Evolutionary conservation across 352 stramenopile species (phyloP), one percentile per base, ranked within the genome.

Genomic region (Pythium phragmiticola): DNA sequence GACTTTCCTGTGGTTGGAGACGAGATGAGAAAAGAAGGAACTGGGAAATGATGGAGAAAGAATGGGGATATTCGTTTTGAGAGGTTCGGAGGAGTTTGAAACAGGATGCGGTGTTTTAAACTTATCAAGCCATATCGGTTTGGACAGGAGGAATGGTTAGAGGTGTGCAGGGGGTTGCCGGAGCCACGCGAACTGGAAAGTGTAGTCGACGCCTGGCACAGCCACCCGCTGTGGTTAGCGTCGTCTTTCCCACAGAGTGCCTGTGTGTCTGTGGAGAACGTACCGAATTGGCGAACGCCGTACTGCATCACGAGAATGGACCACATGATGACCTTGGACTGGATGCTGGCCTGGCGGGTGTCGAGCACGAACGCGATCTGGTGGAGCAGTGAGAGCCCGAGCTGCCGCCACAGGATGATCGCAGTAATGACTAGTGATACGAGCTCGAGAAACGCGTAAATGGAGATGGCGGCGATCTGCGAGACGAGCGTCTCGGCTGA

Each of bases 301-400:
- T 54, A 57, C 8, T 68, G 41, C 28, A 63, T 63, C 3, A 63
- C 28, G 33, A 48, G 16, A n/a, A 68, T 36, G 21, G 39, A 42
- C 61, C 61, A 63, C 36, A 58, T 26, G 7, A 68, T n/a, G 26
- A 68, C 30, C 21, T 63, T 68, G 43, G 34, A 49, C 47, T 68
- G 53, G 13, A 63, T 46, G 39, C 21, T 68, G 19, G 28, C 34
- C 23, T 62, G 42, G 3, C 46, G 61, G 26, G 23, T 33, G 17
- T 68, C 54, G 12, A 68, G 45, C 9, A 63, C 53, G 53, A 63
- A 68, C 2, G 53, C 61, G 16, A 68, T 19, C 39, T 68, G 53
- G 17, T 68, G 61, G 13, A 68, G 19, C 14, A 63, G 11, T 2
- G 52, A 63, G 3, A 68, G 46, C 2, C 53, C 21, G 2, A 68